Evolutionary conservation across 306 rosid genomes (phyloP), one percentile per base, ranked within the genome.

Genomic region (Lagenaria siceraria): DNA sequence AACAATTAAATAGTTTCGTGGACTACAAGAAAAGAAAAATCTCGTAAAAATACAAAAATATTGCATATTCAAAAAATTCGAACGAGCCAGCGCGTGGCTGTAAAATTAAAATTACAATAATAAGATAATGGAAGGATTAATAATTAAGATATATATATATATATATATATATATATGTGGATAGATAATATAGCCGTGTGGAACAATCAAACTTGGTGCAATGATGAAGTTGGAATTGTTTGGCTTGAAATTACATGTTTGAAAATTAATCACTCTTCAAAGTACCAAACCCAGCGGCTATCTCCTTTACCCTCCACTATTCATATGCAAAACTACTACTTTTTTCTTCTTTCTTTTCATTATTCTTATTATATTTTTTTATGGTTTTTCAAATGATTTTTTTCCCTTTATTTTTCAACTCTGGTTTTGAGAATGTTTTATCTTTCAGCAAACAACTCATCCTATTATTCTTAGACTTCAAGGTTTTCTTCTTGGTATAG

Each of bases 211-310:
- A 74, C 62, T 74, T 74, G 0, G 9, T 54, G 64, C 31, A 74
- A 74, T 74, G 40, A 74, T 74, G 35, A 25, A 25, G 46, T 52
- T 74, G 43, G 78, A 74, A 74, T 53, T 53, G 14, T 51, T 51
- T 51, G 43, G 78, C 42, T 74, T 74, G n/a, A 31, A 74, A 60
- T 14, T 63, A 36, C 29, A 66, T 66, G 74, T 66, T 66, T 66
- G 74, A 69, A 69, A 42, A 12, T 38, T 64, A 4, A 53, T 56
- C 29, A 9, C 9, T 51, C 31, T 64, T 33, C 68, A 62, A 62
- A 62, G 68, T 62, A 64, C 72, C 72, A 64, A 64, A 64, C 72
- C 4, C 72, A 64, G 72, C 72, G 9, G 38, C 69, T 29, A 11
- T 11, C 55, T 1, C n/a, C 46, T 64, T 35, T 64, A 64, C 75